These are phyloP conservation scores for Fusarium subtropicale DNA, from an alignment of 2,329 filamentous ascomycete species.

Conservation along the genomic window DNA sequence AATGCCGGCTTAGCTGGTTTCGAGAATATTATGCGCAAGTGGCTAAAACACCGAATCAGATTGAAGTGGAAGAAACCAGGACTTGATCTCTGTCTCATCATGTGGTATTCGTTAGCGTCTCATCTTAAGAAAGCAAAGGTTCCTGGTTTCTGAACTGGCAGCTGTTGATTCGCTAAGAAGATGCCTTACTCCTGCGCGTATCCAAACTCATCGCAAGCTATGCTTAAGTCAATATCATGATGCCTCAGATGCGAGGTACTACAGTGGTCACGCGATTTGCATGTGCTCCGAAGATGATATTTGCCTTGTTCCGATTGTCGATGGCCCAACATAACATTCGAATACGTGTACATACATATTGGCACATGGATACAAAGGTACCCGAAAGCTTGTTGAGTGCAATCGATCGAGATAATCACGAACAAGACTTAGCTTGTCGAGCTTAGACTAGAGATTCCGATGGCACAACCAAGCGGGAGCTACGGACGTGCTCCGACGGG, in stretches of 20 bases:
- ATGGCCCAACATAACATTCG: conserved; percentile 1
- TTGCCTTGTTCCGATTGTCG: conserved; percentile 8
- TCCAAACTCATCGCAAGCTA: not conserved
- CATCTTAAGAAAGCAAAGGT: not conserved
- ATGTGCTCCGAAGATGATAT: conserved; percentile 9
- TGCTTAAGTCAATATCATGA: conserved; percentile 1
- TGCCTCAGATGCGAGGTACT: not conserved
- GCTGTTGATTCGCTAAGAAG: not conserved
- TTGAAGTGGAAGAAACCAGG: not conserved
- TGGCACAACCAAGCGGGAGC: conserved; percentile 18
- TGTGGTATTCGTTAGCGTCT: not conserved
- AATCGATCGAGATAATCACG: conserved; percentile 7
- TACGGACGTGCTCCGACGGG: conserved; percentile 15
- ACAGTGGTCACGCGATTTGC: not conserved
- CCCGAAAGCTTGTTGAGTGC: conserved; percentile 2
- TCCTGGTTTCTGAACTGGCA: not conserved
- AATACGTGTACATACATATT: conserved; percentile 2
- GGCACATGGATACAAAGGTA: conserved; percentile 12
- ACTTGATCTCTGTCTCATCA: not conserved
- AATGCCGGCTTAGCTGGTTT: not conserved
- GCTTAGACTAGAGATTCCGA: conserved; percentile 10
- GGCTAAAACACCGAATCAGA: not conserved
- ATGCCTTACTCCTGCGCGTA: not conserved
- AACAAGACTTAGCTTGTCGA: conserved; percentile 1
- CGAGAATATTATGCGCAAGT: not conserved